These are phyloP conservation scores for Aureobasidium sp. DNA, from an alignment of 2,329 filamentous ascomycete species.

Conservation along the genomic window DNA sequence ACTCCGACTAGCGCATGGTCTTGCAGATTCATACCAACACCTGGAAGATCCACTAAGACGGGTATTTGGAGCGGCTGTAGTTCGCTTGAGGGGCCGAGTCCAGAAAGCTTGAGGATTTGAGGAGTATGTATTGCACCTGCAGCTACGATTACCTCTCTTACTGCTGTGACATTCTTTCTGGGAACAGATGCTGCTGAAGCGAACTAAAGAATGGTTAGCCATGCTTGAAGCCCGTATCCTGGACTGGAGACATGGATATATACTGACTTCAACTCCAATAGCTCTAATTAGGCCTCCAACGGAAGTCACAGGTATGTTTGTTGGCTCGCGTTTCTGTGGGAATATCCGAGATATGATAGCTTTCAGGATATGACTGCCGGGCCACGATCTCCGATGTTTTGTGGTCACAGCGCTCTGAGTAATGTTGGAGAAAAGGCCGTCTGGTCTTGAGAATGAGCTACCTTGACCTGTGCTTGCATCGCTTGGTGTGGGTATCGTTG, in stretches of 20 bases:
- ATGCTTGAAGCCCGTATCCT: neutral
- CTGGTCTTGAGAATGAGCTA: conserved; percentile 9
- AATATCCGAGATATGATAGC: neutral
- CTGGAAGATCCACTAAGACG: conserved; percentile 49
- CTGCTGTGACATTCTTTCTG: conserved; percentile 22
- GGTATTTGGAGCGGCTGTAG: conserved; percentile 43
- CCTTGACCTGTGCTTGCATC: conserved; percentile 19
- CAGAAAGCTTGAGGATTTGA: conserved; percentile 34
- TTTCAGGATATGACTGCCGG: neutral
- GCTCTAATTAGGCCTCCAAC: neutral
- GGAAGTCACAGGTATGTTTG: neutral
- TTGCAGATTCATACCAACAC: conserved; percentile 58
- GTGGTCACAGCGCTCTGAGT: neutral
- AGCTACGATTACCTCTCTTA: conserved; percentile 26
- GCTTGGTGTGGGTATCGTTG: conserved; percentile 14
- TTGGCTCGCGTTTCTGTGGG: neutral
- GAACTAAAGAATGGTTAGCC: conserved; percentile 17
- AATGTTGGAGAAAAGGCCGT: conserved; percentile 4
- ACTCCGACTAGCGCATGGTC: conserved; percentile 41
- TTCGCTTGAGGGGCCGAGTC: conserved; percentile 50
- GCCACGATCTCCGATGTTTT: neutral
- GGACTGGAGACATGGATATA: neutral
- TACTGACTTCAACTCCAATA: conserved; percentile 17
- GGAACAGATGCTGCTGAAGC: conserved; percentile 19
- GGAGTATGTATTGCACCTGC: conserved; percentile 27